Conservation (phyloP, 345 rosid species). For the Citrus mangshanensis region DNA sequence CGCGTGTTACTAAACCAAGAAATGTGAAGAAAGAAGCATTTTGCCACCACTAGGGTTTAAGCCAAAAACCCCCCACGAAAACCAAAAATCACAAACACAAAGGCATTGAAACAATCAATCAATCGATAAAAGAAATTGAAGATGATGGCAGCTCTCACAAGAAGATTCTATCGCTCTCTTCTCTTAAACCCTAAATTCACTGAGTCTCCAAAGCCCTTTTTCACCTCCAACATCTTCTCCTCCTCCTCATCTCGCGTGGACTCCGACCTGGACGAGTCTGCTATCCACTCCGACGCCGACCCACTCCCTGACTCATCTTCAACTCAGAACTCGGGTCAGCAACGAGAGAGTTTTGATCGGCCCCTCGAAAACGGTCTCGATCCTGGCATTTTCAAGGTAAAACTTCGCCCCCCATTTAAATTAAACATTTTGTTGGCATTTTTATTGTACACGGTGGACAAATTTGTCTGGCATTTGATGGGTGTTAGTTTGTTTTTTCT, state of each 20-base stretch:
- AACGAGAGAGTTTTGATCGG: slow-evolving; percentile 41
- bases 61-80: not conserved
- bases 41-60: slow-evolving; percentile 2
- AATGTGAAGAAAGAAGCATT: no score
- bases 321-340: slow-evolving; percentile 15
- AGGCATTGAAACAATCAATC: no score
- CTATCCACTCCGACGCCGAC: slow-evolving; percentile 35
- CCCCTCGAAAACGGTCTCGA: slow-evolving; percentile 79
- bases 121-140: no score
- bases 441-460: no score
- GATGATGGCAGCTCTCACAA: slow-evolving; percentile 45
- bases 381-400: slow-evolving; percentile 71
- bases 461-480: no score
- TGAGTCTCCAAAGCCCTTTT: slow-evolving; percentile 41
- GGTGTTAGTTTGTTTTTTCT: not conserved
- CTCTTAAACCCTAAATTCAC: slow-evolving; percentile 37
- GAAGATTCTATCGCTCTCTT: slow-evolving; percentile 48
- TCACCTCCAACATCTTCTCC: slow-evolving; percentile 27
- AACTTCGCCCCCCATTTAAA: not conserved
- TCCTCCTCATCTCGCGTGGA: slow-evolving; percentile 28
- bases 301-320: slow-evolving; percentile 16
- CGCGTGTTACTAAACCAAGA: not conserved
- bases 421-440: no score
- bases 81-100: not conserved
- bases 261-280: slow-evolving; percentile 34